Base-by-base conservation (phyloP, 73 alveolate species). In the Paraurostyla sp. region DNA sequence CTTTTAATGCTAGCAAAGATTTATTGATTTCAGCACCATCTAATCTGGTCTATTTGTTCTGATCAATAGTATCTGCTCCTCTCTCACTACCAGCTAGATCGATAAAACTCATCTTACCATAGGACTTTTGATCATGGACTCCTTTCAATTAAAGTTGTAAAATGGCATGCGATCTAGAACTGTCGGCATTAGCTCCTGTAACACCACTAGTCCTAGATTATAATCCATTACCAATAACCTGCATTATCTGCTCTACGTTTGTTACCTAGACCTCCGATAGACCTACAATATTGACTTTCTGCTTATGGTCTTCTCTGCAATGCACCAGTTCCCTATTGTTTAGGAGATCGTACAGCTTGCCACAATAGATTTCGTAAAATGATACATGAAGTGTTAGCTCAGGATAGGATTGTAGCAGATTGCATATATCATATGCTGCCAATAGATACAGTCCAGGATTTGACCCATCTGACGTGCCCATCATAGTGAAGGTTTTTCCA, bases 11-110 rank as follows among this genome's bases (percentile, higher is more conserved):
- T 63, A 99, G 91, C 83, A 99, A 90, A 18, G 99, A 97, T 94
- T 99, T 98, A 93, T 99, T 99, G 91, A 99, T 99, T 90, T 98
- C 99, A 22, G 99, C 99, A 0, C 99, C 99, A 92, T 99, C 99
- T 76, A 95, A 95, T 51, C 99, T 90, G 38, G 99, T 98, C 94
- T 98, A 93, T 80, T 94, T 95, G 83, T 95, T 97, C 43, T 92
- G 92, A 88, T 97, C 99, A 52, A 97, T 80, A 56, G 99, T 98
- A 94, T 99, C 99, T n/a, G 99, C 99, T 36, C 99, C 99, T 84
- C 99, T 91, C 93, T 99, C 99, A 80, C 99, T 95, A 57, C 99
- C 99, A 0, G 99, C 99, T 76, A 99, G 93, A 90, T 99, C 99
- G 46, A 99, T 99, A 90, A 99, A 98, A 56, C 97, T 80, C 93